A percentile compares a stretch with the other conserved stretches of the same genome.
These are phyloP conservation scores for Kwoniella sp. DNA, from an alignment of 768 basidiomycete species.

Conservation along the genomic window DNA sequence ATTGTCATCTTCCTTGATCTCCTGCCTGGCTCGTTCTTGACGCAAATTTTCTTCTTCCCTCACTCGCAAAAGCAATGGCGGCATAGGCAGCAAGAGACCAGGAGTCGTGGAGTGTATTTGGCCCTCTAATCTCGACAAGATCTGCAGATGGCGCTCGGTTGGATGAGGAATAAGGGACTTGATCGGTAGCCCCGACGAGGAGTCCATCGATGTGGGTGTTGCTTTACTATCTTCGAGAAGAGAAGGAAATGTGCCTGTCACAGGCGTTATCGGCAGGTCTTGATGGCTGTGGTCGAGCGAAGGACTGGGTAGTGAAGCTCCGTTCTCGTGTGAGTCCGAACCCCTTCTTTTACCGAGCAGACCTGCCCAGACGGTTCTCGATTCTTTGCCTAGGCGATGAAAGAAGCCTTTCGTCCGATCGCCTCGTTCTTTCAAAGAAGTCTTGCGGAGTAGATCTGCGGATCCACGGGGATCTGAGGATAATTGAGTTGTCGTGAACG, in stretches of 20 bases:
- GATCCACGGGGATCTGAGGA: constrained; percentile 9
- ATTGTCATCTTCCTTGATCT: constrained; percentile 20
- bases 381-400: constrained; percentile 39
- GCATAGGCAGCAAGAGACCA: constrained; percentile 42
- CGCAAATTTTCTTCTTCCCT: constrained; percentile 33
- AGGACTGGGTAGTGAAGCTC: background rate
- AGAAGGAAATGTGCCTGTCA: background rate
- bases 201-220: background rate
- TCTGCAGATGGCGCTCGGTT: constrained; percentile 30
- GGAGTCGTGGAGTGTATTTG: constrained; percentile 41
- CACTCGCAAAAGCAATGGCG: constrained; percentile 36
- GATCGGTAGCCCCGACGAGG: constrained; percentile 3
- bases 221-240: background rate
- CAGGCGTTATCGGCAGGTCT: constrained; percentile 11
- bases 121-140: constrained; percentile 27
- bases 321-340: constrained; percentile 8
- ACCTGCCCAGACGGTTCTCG: constrained; percentile 27
- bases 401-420: constrained; percentile 34
- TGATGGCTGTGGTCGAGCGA: background rate
- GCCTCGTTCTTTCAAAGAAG: constrained; percentile 17
- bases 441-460: constrained; percentile 10
- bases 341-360: constrained; percentile 21
- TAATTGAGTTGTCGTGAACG: background rate
- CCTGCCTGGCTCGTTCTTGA: constrained; percentile 32
- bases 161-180: constrained; percentile 12